phyloP scores from a whole-genome alignment of 2,329 filamentous ascomycete genomes.

The Aspergillus latus region DNA sequence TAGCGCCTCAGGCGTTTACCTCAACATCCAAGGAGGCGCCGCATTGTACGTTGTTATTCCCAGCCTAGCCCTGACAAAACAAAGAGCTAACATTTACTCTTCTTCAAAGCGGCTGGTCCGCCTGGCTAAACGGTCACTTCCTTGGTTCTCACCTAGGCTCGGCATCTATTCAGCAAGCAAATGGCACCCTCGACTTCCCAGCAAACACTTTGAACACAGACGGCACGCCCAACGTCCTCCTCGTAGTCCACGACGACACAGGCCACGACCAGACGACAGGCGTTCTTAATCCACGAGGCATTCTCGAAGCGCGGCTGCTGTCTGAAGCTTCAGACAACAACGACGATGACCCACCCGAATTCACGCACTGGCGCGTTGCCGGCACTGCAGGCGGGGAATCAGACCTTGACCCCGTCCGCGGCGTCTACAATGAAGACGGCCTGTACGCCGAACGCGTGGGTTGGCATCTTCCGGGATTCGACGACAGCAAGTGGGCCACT shows the following conservation, averaged over 20 bases:
- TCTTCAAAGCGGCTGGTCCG: constrained; percentile 52
- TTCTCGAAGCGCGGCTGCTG: constrained; percentile 49
- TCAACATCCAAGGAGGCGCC: constrained; percentile 55
- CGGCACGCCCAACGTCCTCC: constrained; percentile 53
- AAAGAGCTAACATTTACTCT: not conserved
- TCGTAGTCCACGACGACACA: constrained; percentile 60
- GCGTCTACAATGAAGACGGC: constrained; percentile 59
- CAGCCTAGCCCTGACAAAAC: not conserved
- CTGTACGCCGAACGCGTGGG: constrained; percentile 59
- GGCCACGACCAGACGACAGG: constrained; percentile 33
- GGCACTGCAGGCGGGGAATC: constrained; percentile 56
- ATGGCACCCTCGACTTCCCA: constrained; percentile 49
- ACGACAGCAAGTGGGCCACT: constrained; percentile 48
- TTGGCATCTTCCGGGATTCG: constrained; percentile 59
- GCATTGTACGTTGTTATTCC: constrained; percentile 40
- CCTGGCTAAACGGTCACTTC: constrained; percentile 58
- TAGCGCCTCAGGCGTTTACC: constrained; percentile 38
- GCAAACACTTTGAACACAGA: constrained; percentile 51
- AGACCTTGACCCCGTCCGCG: constrained; percentile 57
- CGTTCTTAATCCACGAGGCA: constrained; percentile 32
- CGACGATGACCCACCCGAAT: constrained; percentile 43
- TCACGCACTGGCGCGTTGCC: constrained; percentile 59
- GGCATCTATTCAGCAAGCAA: constrained; percentile 22
- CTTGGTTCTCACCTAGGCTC: constrained; percentile 56
- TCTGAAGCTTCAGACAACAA: constrained; percentile 27